Conservation (phyloP, 352 stramenopile species). For the Globisporangium orthogonon region DNA sequence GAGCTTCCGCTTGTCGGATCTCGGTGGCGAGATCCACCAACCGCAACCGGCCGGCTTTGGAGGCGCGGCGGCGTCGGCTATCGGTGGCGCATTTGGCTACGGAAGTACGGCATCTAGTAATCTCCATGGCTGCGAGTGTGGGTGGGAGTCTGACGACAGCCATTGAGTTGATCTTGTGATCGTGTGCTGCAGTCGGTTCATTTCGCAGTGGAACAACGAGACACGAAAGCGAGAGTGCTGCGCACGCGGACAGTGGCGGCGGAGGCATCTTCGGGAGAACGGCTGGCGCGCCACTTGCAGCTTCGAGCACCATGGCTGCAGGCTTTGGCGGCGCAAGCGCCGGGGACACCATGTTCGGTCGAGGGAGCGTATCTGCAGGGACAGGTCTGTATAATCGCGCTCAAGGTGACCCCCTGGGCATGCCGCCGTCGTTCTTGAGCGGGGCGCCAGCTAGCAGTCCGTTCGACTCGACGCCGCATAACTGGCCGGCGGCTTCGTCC, state of each 20-base stretch:
- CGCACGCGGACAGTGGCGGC: slow-evolving; percentile 1
- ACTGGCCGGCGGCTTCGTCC: slow-evolving; percentile 14
- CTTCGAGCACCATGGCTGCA: neutral
- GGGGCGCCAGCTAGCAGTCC: neutral
- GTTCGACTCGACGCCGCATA: slow-evolving; percentile 2
- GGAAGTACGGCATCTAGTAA: slow-evolving; percentile 17
- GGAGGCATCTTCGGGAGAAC: slow-evolving; percentile 7
- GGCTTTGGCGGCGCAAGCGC: neutral
- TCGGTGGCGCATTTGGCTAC: slow-evolving; percentile 26
- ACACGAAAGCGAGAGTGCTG: slow-evolving; percentile 4
- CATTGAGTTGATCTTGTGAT: neutral
- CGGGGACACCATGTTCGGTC: slow-evolving; percentile 21
- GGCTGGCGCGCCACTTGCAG: neutral
- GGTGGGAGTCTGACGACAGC: neutral
- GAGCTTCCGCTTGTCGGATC: slow-evolving; percentile 48
- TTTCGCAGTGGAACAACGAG: slow-evolving; percentile 6
- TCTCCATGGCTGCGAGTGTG: neutral
- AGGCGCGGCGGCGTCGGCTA: slow-evolving; percentile 8
- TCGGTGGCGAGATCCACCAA: slow-evolving; percentile 50
- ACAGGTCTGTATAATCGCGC: slow-evolving; percentile 4
- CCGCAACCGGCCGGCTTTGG: slow-evolving; percentile 17
- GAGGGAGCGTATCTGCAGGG: neutral
- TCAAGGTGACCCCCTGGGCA: neutral
- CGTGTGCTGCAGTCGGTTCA: neutral
- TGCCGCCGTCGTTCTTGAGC: slow-evolving; percentile 10